These are phyloP conservation scores for Arctium minus DNA, from an alignment of 129 eudicot species.

Conservation along the genomic window DNA sequence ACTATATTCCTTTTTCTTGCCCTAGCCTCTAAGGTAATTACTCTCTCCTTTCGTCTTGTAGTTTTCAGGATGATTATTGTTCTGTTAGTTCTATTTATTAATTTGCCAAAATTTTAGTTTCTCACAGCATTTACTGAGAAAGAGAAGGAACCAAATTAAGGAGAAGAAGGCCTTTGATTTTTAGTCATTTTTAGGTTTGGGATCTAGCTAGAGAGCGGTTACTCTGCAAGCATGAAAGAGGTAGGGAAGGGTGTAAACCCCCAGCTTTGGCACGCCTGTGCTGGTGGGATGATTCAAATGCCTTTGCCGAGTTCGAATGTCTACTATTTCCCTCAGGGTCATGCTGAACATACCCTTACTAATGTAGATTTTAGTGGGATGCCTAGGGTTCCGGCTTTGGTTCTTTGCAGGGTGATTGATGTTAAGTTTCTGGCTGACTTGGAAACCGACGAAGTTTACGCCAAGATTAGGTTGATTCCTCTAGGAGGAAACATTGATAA, in stretches of 20 bases:
- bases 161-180: neutral
- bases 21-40: constrained; percentile 9
- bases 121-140: constrained; percentile 28
- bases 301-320: constrained; percentile 54
- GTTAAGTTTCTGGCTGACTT: constrained; percentile 61
- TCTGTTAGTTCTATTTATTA: constrained; percentile 12
- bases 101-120: constrained; percentile 14
- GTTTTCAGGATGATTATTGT: neutral
- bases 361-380: constrained; percentile 53
- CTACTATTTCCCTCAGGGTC: constrained; percentile 82
- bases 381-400: constrained; percentile 47
- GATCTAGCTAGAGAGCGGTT: constrained; percentile 8
- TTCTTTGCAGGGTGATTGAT: constrained; percentile 58
- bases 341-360: constrained; percentile 65
- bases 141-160: constrained; percentile 6
- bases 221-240: constrained; percentile 30
- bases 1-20: constrained; percentile 16
- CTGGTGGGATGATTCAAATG: constrained; percentile 76
- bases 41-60: neutral
- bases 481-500: constrained; percentile 39
- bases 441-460: constrained; percentile 71
- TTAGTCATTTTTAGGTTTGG: constrained; percentile 4
- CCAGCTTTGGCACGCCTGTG: constrained; percentile 85
- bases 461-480: constrained; percentile 58
- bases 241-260: constrained; percentile 50